These are phyloP conservation scores for Pseudovirgaria hyperparasitica DNA, from an alignment of 2,329 filamentous ascomycete genomes.

Conservation along the genomic window DNA sequence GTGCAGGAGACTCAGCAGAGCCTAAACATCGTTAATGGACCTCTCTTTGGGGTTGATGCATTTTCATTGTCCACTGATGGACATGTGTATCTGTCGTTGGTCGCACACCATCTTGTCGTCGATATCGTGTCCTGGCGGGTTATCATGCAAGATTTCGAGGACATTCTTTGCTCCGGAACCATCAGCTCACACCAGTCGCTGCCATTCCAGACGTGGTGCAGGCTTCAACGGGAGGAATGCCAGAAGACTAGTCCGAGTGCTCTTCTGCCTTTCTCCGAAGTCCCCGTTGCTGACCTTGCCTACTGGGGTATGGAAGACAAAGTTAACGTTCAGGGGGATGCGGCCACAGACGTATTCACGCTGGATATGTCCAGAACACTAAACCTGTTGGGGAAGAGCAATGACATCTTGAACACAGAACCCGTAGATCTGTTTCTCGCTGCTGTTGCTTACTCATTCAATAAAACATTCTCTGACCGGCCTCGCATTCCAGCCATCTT, in stretches of 20 bases:
- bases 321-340: constrained; percentile 21
- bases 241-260: constrained; percentile 12
- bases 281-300: constrained; percentile 14
- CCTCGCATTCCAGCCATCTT: constrained; percentile 29
- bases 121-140: constrained; percentile 28
- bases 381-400: constrained; percentile 15
- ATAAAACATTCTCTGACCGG: constrained; percentile 28
- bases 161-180: constrained; percentile 13
- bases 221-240: constrained; percentile 18
- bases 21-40: constrained; percentile 20
- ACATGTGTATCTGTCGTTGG: constrained; percentile 23
- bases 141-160: constrained; percentile 24
- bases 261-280: constrained; percentile 14
- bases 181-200: constrained; percentile 16
- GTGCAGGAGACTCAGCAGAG: constrained; percentile 18
- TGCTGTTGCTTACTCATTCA: constrained; percentile 29
- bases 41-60: constrained; percentile 30
- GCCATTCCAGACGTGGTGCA: constrained; percentile 24
- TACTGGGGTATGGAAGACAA: constrained; percentile 27
- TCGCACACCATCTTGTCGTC: constrained; percentile 22
- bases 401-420: constrained; percentile 21
- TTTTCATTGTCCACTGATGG: constrained; percentile 22
- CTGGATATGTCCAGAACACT: constrained; percentile 19
- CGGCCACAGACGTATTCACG: constrained; percentile 16
- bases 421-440: constrained; percentile 24